Conservation (phyloP, 441 rosid genomes). For the Omphalea diandra region DNA sequence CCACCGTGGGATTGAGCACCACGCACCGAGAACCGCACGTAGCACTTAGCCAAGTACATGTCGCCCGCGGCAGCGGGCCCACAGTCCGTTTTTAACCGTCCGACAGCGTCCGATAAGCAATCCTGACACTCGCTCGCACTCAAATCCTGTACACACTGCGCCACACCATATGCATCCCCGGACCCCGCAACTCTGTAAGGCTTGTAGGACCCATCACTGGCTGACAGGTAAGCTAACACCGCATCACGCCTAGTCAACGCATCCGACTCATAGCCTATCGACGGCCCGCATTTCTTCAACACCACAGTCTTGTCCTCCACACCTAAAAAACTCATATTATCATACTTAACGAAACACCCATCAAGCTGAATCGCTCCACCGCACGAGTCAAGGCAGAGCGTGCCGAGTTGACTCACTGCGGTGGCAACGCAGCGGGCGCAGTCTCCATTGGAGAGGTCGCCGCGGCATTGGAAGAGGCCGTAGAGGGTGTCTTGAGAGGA, state of each 20-base stretch:
- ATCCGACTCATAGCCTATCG: constrained; percentile 51
- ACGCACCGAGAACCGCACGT: constrained; percentile 60
- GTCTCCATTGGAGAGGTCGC: constrained; percentile 78
- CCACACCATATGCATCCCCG: constrained; percentile 57
- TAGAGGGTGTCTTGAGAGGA: constrained; percentile 61
- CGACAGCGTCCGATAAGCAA: constrained; percentile 64
- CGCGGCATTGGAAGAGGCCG: constrained; percentile 96
- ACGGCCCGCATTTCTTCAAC: constrained; percentile 65
- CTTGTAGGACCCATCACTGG: constrained; percentile 53
- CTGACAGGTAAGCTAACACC: constrained; percentile 44
- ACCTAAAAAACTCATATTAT: constrained; percentile 65
- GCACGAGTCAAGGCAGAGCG: constrained; percentile 49
- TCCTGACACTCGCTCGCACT: constrained; percentile 70
- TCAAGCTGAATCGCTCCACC: constrained; percentile 78
- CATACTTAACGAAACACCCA: constrained; percentile 78
- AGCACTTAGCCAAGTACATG: constrained; percentile 78
- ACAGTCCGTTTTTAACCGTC: constrained; percentile 62
- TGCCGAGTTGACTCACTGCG: constrained; percentile 53
- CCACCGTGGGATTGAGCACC: constrained; percentile 46
- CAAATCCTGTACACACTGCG: constrained; percentile 84
- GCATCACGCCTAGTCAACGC: constrained; percentile 57
- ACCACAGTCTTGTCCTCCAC: constrained; percentile 71
- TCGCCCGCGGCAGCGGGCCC: constrained; percentile 62
- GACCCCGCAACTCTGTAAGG: constrained; percentile 68
- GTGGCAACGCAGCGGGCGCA: constrained; percentile 69